Evolutionary conservation across 2,329 filamentous ascomycete species (phyloP).

Genomic region (Fusarium poae): DNA sequence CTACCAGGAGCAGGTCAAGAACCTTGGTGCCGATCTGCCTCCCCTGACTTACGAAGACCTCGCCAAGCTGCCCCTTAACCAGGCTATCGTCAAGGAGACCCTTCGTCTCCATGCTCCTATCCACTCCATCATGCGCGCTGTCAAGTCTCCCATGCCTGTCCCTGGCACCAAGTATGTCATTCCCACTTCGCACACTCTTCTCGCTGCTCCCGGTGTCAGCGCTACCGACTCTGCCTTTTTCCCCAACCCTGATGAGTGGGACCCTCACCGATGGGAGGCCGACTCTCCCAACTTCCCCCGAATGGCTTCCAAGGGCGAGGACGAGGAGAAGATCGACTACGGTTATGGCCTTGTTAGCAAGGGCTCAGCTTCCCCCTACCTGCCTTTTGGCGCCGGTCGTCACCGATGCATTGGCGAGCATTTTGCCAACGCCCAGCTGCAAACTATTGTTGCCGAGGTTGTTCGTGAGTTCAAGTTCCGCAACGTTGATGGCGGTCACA

Average conservation of each 20-base stretch:
- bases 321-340: conserved; percentile 88
- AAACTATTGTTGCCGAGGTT: conserved; percentile 83
- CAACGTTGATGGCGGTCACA: conserved; percentile 78
- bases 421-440: conserved; percentile 92
- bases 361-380: conserved; percentile 88
- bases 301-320: conserved; percentile 62
- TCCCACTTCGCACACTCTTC: conserved; percentile 82
- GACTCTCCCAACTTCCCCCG: conserved; percentile 68
- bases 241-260: conserved; percentile 84
- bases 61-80: conserved; percentile 82
- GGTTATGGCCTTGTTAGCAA: conserved; percentile 94
- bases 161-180: conserved; percentile 86
- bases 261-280: conserved; percentile 90
- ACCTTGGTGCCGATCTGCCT: conserved; percentile 80
- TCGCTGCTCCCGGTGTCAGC: conserved; percentile 87
- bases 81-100: conserved; percentile 90
- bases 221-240: conserved; percentile 80
- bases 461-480: conserved; percentile 84
- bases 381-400: conserved; percentile 92
- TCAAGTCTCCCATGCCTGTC: conserved; percentile 88
- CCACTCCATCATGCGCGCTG: conserved; percentile 93
- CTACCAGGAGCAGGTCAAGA: conserved; percentile 82
- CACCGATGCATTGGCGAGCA: conserved; percentile 97
- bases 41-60: conserved; percentile 82
- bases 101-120: conserved; percentile 92